phyloP scores from a whole-genome alignment of 163 green algal genomes.

The Coccomyxa subellipsoidea region DNA sequence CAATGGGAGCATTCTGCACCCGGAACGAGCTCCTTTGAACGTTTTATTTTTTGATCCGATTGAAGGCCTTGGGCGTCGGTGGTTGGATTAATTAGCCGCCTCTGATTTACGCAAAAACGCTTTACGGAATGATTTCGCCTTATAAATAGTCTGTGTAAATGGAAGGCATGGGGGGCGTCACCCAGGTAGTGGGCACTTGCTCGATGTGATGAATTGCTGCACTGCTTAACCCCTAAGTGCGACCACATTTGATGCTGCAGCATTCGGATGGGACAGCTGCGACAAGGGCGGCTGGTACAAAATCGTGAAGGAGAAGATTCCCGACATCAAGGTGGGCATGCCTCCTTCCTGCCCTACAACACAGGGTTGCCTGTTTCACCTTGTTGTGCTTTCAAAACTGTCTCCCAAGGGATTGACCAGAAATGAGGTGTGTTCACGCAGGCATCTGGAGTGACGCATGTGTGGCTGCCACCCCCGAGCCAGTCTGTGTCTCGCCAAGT shows the following conservation, averaged over 20 bases:
- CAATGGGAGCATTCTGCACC: too few species aligned
- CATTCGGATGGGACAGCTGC: slow-evolving; percentile 52
- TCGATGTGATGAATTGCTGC: too few species aligned
- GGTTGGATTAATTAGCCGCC: neutral
- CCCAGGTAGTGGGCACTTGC: too few species aligned
- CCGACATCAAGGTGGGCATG: slow-evolving; percentile 29
- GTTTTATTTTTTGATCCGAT: neutral
- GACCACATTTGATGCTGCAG: too few species aligned
- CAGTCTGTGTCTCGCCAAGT: slow-evolving; percentile 60
- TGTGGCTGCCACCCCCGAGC: slow-evolving; percentile 81
- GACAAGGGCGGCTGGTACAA: slow-evolving; percentile 44
- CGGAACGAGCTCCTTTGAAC: too few species aligned
- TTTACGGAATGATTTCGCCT: neutral
- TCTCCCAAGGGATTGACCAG: neutral
- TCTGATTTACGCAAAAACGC: neutral
- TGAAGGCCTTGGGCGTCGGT: neutral
- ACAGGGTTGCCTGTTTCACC: neutral
- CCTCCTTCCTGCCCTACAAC: neutral
- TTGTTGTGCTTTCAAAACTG: neutral
- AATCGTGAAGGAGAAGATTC: slow-evolving; percentile 40
- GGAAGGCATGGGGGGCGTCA: too few species aligned
- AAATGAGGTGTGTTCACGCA: slow-evolving; percentile 3
- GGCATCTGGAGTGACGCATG: slow-evolving; percentile 56
- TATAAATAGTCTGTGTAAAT: too few species aligned
- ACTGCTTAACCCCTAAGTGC: too few species aligned